These are phyloP conservation scores for Russula sp. DNA, from an alignment of 768 basidiomycete species.

Conservation along the genomic window DNA sequence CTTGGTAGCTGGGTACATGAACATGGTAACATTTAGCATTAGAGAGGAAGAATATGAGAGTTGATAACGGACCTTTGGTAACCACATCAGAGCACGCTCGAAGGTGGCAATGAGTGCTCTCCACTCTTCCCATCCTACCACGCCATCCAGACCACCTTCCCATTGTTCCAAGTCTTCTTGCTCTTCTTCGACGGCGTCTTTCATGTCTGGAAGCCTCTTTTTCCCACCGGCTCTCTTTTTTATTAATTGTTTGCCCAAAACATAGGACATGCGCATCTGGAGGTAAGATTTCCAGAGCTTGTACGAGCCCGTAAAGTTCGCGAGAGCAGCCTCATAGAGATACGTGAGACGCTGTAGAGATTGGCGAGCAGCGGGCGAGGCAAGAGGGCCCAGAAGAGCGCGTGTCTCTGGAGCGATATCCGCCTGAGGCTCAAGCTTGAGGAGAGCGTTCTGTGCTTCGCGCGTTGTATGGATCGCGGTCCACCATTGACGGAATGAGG, in stretches of 20 bases:
- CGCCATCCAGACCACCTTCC: slow-evolving; percentile 80
- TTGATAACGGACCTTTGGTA: slow-evolving; percentile 67
- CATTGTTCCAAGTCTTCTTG: slow-evolving; percentile 77
- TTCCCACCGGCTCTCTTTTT: slow-evolving; percentile 81
- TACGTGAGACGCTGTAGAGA: slow-evolving; percentile 83
- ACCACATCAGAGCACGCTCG: slow-evolving; percentile 92
- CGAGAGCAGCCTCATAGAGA: slow-evolving; percentile 91
- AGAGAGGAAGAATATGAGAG: slow-evolving; percentile 12
- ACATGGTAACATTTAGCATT: not conserved
- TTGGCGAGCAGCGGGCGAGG: slow-evolving; percentile 65
- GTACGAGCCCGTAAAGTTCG: slow-evolving; percentile 84
- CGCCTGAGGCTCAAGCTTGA: slow-evolving; percentile 54
- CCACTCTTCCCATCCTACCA: slow-evolving; percentile 98
- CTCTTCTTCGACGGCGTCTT: slow-evolving; percentile 85
- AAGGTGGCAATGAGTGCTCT: slow-evolving; percentile 80
- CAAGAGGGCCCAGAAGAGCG: slow-evolving; percentile 73
- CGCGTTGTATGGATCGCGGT: slow-evolving; percentile 72
- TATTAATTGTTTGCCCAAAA: slow-evolving; percentile 69
- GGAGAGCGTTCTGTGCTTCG: slow-evolving; percentile 57
- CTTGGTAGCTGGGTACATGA: slow-evolving; percentile 67
- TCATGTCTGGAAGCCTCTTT: slow-evolving; percentile 91
- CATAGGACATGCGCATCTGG: slow-evolving; percentile 75
- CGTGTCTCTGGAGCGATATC: slow-evolving; percentile 50
- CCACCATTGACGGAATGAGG: slow-evolving; percentile 93
- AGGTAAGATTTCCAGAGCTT: slow-evolving; percentile 96